Evolutionary conservation across 75 land plant species (phyloP).

Genomic region (Selaginella moellendorffii): DNA sequence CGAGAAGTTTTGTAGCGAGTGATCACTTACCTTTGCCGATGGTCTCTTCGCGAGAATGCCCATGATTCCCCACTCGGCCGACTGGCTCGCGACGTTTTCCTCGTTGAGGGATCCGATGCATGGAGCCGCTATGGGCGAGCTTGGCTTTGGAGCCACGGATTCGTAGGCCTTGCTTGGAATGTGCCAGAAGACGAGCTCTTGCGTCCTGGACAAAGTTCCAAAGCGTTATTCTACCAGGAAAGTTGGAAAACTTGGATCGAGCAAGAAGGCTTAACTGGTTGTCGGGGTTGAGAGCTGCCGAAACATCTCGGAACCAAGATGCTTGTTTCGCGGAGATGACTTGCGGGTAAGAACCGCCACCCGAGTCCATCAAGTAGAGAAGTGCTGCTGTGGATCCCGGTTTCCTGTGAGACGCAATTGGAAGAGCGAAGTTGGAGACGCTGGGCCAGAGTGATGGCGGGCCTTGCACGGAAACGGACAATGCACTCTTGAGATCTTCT

Average conservation of each 20-base stretch:
- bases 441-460: constrained; percentile 72
- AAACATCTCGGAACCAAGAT: constrained; percentile 44
- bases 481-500: constrained; percentile 21
- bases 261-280: neutral
- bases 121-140: constrained; percentile 25
- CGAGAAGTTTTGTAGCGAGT: too few relatives aligned
- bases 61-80: constrained; percentile 77
- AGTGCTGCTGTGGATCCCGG: constrained; percentile 23
- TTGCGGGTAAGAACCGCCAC: constrained; percentile 91
- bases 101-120: constrained; percentile 81
- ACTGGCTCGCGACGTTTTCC: constrained; percentile 62
- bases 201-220: constrained; percentile 39
- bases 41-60: constrained; percentile 37
- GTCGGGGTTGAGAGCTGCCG: constrained; percentile 43
- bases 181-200: constrained; percentile 92
- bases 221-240: neutral
- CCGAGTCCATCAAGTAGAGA: constrained; percentile 88
- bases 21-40: constrained; percentile 70
- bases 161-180: constrained; percentile 64
- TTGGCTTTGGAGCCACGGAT: constrained; percentile 30
- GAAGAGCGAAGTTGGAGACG: constrained; percentile 68
- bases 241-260: neutral
- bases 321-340: constrained; percentile 56
- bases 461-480: constrained; percentile 39
- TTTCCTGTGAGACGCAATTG: constrained; percentile 31